Evolutionary conservation across 2,329 filamentous ascomycete species (phyloP).

Genomic region (Colletotrichum lini): DNA sequence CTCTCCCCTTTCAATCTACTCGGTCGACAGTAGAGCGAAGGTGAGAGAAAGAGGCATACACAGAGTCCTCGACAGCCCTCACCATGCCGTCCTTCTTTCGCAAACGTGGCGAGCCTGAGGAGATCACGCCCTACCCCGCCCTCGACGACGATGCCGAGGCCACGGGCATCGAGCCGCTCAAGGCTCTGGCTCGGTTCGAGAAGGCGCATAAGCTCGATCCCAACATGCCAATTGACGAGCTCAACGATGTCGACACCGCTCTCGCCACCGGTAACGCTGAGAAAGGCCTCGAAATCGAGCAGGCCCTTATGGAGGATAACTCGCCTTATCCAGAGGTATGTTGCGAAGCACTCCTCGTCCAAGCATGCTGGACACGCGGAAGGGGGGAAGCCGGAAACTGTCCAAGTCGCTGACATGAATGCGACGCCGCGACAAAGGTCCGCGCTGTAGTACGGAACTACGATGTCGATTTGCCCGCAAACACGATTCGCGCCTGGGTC

Average conservation of each 20-base stretch:
- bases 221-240: conserved; percentile 74
- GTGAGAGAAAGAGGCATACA: conserved; percentile 32
- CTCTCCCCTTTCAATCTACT: conserved; percentile 39
- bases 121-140: conserved; percentile 59
- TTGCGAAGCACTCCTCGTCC: background rate
- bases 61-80: conserved; percentile 18
- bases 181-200: conserved; percentile 69
- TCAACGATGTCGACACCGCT: conserved; percentile 72
- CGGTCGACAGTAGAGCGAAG: conserved; percentile 37
- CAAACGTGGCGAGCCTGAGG: conserved; percentile 62
- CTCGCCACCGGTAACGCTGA: conserved; percentile 68
- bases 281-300: conserved; percentile 70
- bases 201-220: conserved; percentile 75
- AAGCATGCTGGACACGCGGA: background rate
- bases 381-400: background rate
- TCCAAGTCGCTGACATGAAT: conserved; percentile 33
- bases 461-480: conserved; percentile 75
- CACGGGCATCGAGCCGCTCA: conserved; percentile 58
- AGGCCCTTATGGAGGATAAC: conserved; percentile 73
- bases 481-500: conserved; percentile 75
- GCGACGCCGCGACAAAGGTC: conserved; percentile 59
- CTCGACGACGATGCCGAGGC: conserved; percentile 56
- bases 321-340: conserved; percentile 77
- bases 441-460: conserved; percentile 76
- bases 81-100: conserved; percentile 59